Evolutionary conservation across 1,284 basidiomycete genomes (phyloP).

Genomic region (Cryptococcus sp.): DNA sequence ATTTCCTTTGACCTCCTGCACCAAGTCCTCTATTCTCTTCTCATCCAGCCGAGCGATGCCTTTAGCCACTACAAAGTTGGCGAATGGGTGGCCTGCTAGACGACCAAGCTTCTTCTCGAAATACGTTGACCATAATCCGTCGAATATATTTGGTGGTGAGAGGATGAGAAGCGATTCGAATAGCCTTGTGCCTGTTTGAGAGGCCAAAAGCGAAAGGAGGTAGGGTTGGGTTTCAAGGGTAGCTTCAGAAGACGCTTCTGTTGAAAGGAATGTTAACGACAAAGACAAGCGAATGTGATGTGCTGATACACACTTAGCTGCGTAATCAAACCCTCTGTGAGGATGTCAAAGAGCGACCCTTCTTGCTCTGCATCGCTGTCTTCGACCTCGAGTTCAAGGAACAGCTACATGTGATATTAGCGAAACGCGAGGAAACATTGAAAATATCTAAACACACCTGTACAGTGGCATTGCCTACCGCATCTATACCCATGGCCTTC

Average conservation of each 20-base stretch:
- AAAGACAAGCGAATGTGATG: background rate
- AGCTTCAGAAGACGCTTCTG: slow-evolving; percentile 6
- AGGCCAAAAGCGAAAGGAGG: slow-evolving; percentile 72
- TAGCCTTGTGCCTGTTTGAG: slow-evolving; percentile 82
- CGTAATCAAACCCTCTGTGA: slow-evolving; percentile 78
- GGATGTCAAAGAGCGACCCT: slow-evolving; percentile 76
- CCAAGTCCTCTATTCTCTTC: slow-evolving; percentile 62
- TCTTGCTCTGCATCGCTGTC: slow-evolving; percentile 61
- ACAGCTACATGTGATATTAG: slow-evolving; percentile 58
- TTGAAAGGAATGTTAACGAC: background rate
- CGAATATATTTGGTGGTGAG: slow-evolving; percentile 65
- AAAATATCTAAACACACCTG: slow-evolving; percentile 59
- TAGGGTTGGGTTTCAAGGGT: slow-evolving; percentile 33
- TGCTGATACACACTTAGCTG: slow-evolving; percentile 60
- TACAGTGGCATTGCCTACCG: slow-evolving; percentile 76
- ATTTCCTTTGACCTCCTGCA: slow-evolving; percentile 61
- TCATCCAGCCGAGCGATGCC: slow-evolving; percentile 64
- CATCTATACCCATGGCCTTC: slow-evolving; percentile 74
- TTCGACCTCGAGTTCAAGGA: slow-evolving; percentile 75
- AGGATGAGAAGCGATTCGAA: slow-evolving; percentile 72
- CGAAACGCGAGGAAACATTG: background rate
- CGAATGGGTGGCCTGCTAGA: slow-evolving; percentile 79
- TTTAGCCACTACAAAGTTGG: slow-evolving; percentile 85
- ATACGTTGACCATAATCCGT: slow-evolving; percentile 72
- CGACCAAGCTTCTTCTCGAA: slow-evolving; percentile 69